phyloP scores from a whole-genome alignment of 768 basidiomycete genomes.

The Suillus sp. region DNA sequence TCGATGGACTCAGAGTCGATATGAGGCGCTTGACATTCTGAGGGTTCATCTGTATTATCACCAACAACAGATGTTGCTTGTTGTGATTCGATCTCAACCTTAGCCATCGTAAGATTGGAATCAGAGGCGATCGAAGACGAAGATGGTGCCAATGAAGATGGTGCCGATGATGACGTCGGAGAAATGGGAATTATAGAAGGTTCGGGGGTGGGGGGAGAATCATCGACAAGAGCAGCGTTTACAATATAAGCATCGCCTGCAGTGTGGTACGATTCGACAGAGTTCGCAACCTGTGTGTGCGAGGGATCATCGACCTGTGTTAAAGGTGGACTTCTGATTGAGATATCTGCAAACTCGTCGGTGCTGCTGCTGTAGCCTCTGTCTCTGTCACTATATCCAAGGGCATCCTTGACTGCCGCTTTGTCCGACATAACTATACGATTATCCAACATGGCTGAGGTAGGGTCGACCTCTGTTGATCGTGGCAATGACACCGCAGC shows the following conservation, averaged over 20 bases:
- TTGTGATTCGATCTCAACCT: conserved; percentile 8
- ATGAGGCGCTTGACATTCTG: conserved; percentile 8
- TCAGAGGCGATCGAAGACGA: not conserved
- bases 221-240: too few species aligned
- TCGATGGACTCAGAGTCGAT: conserved; percentile 8
- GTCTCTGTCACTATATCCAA: conserved; percentile 13
- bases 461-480: too few species aligned
- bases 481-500: conserved; percentile 8
- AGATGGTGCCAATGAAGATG: not conserved
- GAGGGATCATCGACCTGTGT: not conserved
- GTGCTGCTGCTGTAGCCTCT: too few species aligned
- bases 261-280: not conserved
- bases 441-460: conserved; percentile 3
- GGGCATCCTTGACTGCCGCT: conserved; percentile 9
- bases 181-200: not conserved
- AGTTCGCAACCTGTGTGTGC: not conserved
- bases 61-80: conserved; percentile 4
- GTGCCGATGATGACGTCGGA: conserved; percentile 3
- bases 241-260: not conserved
- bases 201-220: not conserved
- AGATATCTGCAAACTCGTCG: not conserved
- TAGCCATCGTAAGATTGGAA: not conserved
- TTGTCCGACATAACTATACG: conserved; percentile 1
- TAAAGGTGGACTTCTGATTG: too few species aligned
- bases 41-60: conserved; percentile 13